Evolutionary conservation across 2,329 filamentous ascomycete genomes (phyloP), one percentile per base, ranked within the genome.

Genomic region (Aspergillus sp.): DNA sequence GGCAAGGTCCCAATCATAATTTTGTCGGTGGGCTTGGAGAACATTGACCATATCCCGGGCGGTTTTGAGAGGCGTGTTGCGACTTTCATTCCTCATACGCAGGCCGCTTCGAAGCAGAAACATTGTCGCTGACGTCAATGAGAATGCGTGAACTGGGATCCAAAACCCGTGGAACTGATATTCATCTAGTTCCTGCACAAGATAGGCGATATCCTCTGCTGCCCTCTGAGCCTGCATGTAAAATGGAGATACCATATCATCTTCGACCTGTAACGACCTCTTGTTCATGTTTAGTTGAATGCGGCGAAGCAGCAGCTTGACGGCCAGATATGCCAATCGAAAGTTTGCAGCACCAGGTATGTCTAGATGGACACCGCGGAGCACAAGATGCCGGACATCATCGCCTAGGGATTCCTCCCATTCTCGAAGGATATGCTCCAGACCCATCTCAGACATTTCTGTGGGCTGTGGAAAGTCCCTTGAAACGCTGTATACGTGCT

Each of bases 41-140:
- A 74, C 67, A 3, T 61, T 59, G 3, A 82, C 67, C 11, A 83
- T 69, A 19, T 78, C 75, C 5, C 68, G 71, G 0, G 80, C 78
- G 53, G 81, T 73, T n/a, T 69, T 68, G 9, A 82, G 67, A 0
- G 78, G 78, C 6, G 63, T 66, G 47, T 74, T 54, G 19, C 51
- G 41, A 12, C 30, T 22, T 27, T 37, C 13, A 20, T 39, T 47
- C 76, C 77, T 77, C 3, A 75, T 75, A 54, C 81, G 76, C 2
- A 83, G 66, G 0, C 78, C 80, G 56, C 77, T 80, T 2, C 82
- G 74, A 8, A 84, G 67, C 27, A 83, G 66, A 40, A 83, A 82
- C 41, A 78, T 82, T 13, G 79, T 76, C 0, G 82, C 79, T 1
- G 79, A 77, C 0, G 80, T 75, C n/a, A 82, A 75, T 1, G 76